Conservation (phyloP, 306 rosid species). For the Cercis canadensis region DNA sequence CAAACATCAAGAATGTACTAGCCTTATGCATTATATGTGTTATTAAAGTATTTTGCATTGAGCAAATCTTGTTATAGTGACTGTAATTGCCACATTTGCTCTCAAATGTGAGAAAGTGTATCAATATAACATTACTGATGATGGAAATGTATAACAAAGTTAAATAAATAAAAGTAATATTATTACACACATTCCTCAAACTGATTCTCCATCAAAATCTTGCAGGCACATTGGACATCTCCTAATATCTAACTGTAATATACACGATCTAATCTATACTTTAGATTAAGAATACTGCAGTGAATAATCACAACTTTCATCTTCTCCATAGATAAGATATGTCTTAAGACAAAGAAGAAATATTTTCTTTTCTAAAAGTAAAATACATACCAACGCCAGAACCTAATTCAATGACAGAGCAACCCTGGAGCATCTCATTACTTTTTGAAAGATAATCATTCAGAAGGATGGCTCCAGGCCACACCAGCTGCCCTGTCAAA, state of each 20-base stretch:
- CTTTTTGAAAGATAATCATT: conserved; percentile 82
- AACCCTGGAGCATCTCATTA: conserved; percentile 63
- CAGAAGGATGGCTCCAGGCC: conserved; percentile 96
- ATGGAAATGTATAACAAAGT: neutral
- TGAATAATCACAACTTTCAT: conserved; percentile 2
- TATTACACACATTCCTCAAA: conserved; percentile 1
- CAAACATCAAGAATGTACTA: conserved; percentile 22
- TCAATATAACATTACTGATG: neutral
- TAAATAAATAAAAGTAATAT: neutral
- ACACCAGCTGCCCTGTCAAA: conserved; percentile 92
- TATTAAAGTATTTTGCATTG: neutral
- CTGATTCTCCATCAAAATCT: conserved; percentile 20
- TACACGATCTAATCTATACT: neutral
- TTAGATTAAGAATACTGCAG: neutral
- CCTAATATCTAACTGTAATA: neutral
- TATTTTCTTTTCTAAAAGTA: conserved; percentile 26
- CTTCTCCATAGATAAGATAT: neutral
- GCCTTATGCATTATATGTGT: neutral
- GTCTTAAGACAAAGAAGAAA: conserved; percentile 6
- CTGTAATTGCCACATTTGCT: neutral
- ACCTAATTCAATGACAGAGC: conserved; percentile 79
- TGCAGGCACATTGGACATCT: neutral
- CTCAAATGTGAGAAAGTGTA: neutral
- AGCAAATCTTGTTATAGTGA: neutral
- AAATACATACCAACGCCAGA: conserved; percentile 88